Percentiles rank a stretch among this genome's conserved stretches.
Evolutionary conservation across 208 protist genomes (phyloP).

Genomic region (Acanthamoeba triangularis): DNA sequence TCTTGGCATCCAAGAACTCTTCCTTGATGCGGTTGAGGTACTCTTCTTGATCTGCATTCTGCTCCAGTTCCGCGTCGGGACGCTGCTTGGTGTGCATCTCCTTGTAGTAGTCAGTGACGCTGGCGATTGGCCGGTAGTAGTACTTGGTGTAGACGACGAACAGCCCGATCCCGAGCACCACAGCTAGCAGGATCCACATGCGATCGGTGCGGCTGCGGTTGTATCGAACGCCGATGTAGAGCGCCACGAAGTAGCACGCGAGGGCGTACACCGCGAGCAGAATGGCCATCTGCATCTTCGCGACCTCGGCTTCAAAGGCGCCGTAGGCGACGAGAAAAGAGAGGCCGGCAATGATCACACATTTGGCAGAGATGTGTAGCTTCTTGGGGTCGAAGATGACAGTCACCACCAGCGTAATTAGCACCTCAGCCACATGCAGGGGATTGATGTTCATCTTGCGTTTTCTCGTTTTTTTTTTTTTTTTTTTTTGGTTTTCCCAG

Average conservation of each 20-base stretch:
- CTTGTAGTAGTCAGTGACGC: constrained; percentile 72
- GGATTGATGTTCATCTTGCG: background rate
- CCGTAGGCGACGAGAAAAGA: constrained; percentile 34
- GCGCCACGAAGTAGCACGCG: background rate
- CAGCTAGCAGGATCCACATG: constrained; percentile 47
- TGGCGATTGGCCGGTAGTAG: constrained; percentile 38
- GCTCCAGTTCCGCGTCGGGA: background rate
- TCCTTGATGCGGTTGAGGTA: background rate
- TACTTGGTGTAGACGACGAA: constrained; percentile 46
- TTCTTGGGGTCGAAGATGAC: constrained; percentile 62
- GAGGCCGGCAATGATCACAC: constrained; percentile 24
- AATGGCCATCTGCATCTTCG: background rate
- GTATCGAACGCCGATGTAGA: constrained; percentile 44
- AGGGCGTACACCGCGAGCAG: background rate
- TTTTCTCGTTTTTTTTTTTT: constrained; percentile 15
- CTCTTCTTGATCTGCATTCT: background rate
- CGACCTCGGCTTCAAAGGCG: background rate
- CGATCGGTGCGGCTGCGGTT: background rate
- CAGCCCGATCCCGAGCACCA: background rate
- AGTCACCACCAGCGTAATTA: constrained; percentile 2
- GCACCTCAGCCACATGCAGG: background rate
- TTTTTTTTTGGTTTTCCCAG: background rate
- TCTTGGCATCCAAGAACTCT: background rate
- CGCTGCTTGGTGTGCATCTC: constrained; percentile 10
- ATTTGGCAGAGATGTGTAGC: constrained; percentile 31